Evolutionary conservation across 176 grass and related monocot genomes (phyloP).

Genomic region (Avena sativa): DNA sequence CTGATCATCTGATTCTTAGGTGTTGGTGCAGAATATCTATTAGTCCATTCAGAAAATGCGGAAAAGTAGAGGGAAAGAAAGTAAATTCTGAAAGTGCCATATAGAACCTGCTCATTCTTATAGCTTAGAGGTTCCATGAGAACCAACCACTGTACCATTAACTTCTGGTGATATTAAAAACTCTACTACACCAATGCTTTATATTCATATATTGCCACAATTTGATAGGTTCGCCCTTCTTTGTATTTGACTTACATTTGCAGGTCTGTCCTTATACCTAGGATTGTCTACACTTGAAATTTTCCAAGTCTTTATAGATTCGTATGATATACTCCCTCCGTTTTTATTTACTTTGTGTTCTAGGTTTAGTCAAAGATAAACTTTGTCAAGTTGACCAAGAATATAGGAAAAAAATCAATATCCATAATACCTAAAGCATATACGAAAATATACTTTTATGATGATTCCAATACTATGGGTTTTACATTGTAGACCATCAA

Average conservation of each 20-base stretch:
- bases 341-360: not conserved
- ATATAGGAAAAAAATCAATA: no score
- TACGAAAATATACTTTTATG: no score
- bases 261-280: not conserved
- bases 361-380: no score
- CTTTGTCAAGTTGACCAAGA: no score
- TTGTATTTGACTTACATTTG: conserved; percentile 2
- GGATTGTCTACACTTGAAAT: not conserved
- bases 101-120: conserved; percentile 14
- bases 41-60: not conserved
- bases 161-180: conserved; percentile 3
- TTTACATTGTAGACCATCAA: no score
- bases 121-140: conserved; percentile 33
- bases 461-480: no score
- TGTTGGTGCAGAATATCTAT: not conserved
- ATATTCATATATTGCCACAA: not conserved
- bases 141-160: not conserved
- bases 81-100: conserved; percentile 11
- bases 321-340: no score
- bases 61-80: not conserved
- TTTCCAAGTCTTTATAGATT: no score
- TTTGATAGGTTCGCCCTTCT: not conserved
- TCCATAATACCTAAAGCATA: no score
- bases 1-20: not conserved
- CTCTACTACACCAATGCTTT: not conserved